These are phyloP conservation scores for Mrakia frigida DNA, from an alignment of 768 basidiomycete species.

Conservation along the genomic window DNA sequence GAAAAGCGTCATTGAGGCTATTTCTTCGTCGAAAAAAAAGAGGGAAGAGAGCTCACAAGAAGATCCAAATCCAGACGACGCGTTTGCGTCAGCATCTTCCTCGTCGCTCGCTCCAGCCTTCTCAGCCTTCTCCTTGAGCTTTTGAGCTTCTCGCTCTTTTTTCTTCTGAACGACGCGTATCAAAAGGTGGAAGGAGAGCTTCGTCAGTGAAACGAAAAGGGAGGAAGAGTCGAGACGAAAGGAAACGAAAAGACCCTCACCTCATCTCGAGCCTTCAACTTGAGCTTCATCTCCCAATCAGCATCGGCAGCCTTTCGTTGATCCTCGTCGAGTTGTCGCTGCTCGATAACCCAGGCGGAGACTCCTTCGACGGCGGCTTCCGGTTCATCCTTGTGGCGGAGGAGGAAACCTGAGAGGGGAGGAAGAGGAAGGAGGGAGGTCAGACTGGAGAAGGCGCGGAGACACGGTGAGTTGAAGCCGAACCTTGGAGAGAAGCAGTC, in stretches of 20 bases:
- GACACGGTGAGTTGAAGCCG: background rate
- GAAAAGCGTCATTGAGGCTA: too few relatives aligned
- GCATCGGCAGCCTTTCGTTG: background rate
- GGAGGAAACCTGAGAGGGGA: background rate
- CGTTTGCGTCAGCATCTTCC: too few relatives aligned
- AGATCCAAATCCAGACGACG: too few relatives aligned
- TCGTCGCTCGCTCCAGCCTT: background rate
- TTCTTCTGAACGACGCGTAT: background rate
- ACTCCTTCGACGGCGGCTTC: background rate
- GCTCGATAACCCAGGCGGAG: background rate
- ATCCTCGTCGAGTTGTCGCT: background rate
- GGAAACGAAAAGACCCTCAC: background rate
- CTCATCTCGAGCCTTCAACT: background rate
- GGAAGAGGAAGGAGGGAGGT: background rate
- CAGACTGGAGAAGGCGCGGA: background rate
- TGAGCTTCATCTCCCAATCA: background rate
- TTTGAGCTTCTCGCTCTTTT: background rate
- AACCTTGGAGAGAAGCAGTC: conserved; percentile 59
- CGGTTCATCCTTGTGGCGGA: background rate
- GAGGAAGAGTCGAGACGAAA: background rate
- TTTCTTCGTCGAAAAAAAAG: too few relatives aligned
- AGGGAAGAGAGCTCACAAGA: too few relatives aligned
- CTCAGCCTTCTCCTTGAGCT: background rate
- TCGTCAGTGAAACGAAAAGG: too few relatives aligned
- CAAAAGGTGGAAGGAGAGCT: background rate